Conservation (phyloP, 805 yeast genomes). For the Zygoascus biomembranicola region DNA sequence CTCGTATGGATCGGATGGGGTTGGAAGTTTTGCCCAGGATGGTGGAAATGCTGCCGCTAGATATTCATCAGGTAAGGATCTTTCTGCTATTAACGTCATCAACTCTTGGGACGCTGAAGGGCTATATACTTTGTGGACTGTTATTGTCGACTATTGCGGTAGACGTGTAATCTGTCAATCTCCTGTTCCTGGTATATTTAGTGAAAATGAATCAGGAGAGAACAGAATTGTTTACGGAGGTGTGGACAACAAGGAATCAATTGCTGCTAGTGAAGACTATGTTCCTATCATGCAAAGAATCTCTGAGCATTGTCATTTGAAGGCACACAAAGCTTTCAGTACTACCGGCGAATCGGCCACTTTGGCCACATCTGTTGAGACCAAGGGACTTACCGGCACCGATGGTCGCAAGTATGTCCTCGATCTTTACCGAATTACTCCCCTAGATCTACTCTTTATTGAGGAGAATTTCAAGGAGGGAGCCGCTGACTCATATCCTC, state of each 20-base stretch:
- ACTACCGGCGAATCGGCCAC: slow-evolving; percentile 38
- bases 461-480: slow-evolving; percentile 36
- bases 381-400: slow-evolving; percentile 78
- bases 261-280: slow-evolving; percentile 47
- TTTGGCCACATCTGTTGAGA: slow-evolving; percentile 62
- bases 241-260: slow-evolving; percentile 47
- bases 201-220: slow-evolving; percentile 34
- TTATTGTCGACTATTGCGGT: slow-evolving; percentile 87
- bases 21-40: slow-evolving; percentile 52
- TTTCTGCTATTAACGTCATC: slow-evolving; percentile 60
- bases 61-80: slow-evolving; percentile 69
- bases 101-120: slow-evolving; percentile 57
- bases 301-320: slow-evolving; percentile 71
- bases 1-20: slow-evolving; percentile 64
- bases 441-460: slow-evolving; percentile 71
- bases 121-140: slow-evolving; percentile 64
- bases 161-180: slow-evolving; percentile 85
- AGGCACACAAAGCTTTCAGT: slow-evolving; percentile 52
- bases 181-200: slow-evolving; percentile 88
- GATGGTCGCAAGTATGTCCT: slow-evolving; percentile 80
- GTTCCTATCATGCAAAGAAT: slow-evolving; percentile 48
- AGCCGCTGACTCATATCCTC: slow-evolving; percentile 57
- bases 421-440: slow-evolving; percentile 78
- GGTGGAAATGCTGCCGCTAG: slow-evolving; percentile 88
- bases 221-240: slow-evolving; percentile 67